Evolutionary conservation across 2,329 filamentous ascomycete genomes (phyloP), one percentile per base, ranked within the genome.

Genomic region (Stagonosporopsis cucurbitacearum): DNA sequence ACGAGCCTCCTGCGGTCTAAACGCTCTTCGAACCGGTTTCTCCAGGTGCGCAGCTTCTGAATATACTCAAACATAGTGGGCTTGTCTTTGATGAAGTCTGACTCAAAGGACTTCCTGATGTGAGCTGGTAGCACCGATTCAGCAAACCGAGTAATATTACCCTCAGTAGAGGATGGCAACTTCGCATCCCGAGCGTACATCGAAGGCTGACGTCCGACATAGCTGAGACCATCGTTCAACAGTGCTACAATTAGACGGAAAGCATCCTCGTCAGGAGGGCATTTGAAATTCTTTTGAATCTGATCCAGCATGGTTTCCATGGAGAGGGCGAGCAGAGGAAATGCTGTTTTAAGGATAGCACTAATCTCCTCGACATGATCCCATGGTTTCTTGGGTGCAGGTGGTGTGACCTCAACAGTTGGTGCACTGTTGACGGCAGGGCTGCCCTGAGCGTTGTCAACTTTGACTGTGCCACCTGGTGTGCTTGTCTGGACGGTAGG

Each of bases 261-360:
- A 2, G 95, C 96, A 79, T 99, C 95, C 75, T 99, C 95, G 68
- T 99, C 95, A 0, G 94, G 94, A 13, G 94, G 94, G 69, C 95
- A 98, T 79, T 99, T 99, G 85, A 99, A 99, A 77, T 98, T 90
- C 81, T 98, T 98, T 75, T 95, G 90, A 56, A 99, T 96, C 77
- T 98, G 94, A 72, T 99, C 95, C 26, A 98, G 93, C 92, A 98
- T 99, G 0, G 94, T 96, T 79, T 99, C 95, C 95, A 99, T 98
- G 0, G 94, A 97, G 39, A 98, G 81, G 9, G 96, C 95, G 66
- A 99, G 84, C 17, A 99, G 83, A 22, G 95, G 95, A 81, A 98
- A 99, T 0, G 94, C 93, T 6, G 95, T 98, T 82, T 99, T 98
- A 50, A 99, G 86, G 26, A 92, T 90, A 30, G 92, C 90, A 84